These are phyloP conservation scores for Monilinia polystroma DNA, from an alignment of 2,329 filamentous ascomycete genomes.

Conservation along the genomic window DNA sequence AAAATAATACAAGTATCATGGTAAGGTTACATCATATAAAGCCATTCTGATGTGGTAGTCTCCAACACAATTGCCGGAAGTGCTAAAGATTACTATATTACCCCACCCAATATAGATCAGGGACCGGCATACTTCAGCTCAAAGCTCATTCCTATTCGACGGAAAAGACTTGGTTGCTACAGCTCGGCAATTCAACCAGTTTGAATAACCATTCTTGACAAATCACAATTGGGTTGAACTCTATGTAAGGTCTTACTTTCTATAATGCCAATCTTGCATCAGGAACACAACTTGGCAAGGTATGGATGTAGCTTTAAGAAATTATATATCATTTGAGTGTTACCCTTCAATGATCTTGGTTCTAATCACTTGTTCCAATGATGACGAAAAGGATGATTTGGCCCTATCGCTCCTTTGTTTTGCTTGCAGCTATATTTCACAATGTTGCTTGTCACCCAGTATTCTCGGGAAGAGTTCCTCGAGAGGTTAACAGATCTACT, in stretches of 20 bases:
- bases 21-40: not conserved
- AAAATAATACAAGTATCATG: no score
- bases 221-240: not conserved
- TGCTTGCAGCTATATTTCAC: not conserved
- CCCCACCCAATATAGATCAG: not conserved
- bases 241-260: not conserved
- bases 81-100: no score
- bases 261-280: not conserved
- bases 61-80: no score
- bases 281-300: not conserved
- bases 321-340: not conserved
- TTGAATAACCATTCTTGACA: not conserved
- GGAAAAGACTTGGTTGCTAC: not conserved
- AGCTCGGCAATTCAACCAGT: not conserved
- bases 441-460: not conserved
- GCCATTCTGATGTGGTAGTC: not conserved
- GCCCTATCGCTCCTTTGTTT: not conserved
- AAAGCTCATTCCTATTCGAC: not conserved
- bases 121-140: not conserved
- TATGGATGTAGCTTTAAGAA: not conserved
- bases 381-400: not conserved
- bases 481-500: conserved; percentile 10
- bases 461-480: not conserved
- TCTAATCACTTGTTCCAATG: not conserved
- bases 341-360: not conserved